These are phyloP conservation scores for Manihot esculenta DNA, from an alignment of 441 rosid genomes.

Conservation along the genomic window DNA sequence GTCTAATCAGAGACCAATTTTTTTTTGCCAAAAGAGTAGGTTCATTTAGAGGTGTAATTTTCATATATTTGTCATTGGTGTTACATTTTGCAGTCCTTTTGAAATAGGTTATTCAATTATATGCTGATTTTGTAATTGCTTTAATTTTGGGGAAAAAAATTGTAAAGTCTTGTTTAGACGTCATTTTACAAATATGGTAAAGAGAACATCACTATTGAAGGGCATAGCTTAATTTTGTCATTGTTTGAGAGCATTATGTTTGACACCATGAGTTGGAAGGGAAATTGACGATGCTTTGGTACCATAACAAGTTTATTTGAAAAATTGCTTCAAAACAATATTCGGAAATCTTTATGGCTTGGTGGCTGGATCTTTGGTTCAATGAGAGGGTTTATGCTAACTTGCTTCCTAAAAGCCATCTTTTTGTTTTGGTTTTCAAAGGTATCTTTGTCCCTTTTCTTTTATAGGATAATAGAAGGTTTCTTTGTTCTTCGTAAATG, in stretches of 20 bases:
- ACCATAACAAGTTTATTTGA: neutral
- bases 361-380: neutral
- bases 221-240: neutral
- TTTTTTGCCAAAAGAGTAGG: neutral
- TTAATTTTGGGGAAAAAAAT: neutral
- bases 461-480: too few relatives aligned
- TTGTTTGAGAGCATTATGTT: neutral
- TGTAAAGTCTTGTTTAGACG: neutral
- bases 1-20: neutral
- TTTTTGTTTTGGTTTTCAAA: neutral
- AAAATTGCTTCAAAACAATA: neutral
- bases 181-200: neutral
- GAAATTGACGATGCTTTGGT: neutral
- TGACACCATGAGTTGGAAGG: constrained; percentile 2
- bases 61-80: neutral
- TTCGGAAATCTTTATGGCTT: neutral
- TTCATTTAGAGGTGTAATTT: neutral
- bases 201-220: neutral
- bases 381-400: too few relatives aligned
- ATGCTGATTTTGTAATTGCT: neutral
- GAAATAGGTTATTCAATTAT: neutral
- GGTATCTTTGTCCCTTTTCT: neutral
- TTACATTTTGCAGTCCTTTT: neutral
- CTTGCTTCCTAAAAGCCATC: neutral
- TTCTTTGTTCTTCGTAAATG: neutral